Evolutionary conservation across 805 yeast species (phyloP).

Genomic region (Cyberlindnera saturnus): DNA sequence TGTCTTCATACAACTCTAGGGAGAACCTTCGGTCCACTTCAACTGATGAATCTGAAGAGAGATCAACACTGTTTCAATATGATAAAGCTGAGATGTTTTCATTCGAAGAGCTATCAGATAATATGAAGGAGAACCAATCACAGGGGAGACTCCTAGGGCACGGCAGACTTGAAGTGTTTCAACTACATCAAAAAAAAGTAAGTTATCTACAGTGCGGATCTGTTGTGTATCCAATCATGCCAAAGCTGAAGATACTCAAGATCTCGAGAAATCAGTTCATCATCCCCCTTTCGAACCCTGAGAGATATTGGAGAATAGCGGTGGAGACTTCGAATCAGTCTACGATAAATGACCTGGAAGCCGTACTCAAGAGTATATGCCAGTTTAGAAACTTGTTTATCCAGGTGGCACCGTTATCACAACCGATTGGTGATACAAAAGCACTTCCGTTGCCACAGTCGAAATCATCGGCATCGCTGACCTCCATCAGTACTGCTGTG

Average conservation of each 20-base stretch:
- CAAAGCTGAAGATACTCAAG: conserved; percentile 53
- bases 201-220: conserved; percentile 59
- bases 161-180: conserved; percentile 55
- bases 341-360: conserved; percentile 23
- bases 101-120: conserved; percentile 17
- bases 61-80: conserved; percentile 13
- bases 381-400: conserved; percentile 35
- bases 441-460: neutral
- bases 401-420: conserved; percentile 2
- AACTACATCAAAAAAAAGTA: conserved; percentile 49
- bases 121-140: conserved; percentile 6
- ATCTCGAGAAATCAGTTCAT: conserved; percentile 43
- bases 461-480: conserved; percentile 12
- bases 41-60: conserved; percentile 2
- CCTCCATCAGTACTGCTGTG: conserved; percentile 28
- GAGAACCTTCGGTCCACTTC: neutral
- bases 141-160: conserved; percentile 50
- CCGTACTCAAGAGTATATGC: conserved; percentile 26
- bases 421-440: conserved; percentile 1
- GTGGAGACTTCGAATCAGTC: conserved; percentile 20
- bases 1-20: neutral
- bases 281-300: conserved; percentile 66
- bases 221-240: conserved; percentile 69
- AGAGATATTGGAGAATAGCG: conserved; percentile 62
- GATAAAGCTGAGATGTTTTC: conserved; percentile 19